These are phyloP conservation scores for Hydrangea macrophylla DNA, from an alignment of 148 eudicot genomes.

Conservation along the genomic window DNA sequence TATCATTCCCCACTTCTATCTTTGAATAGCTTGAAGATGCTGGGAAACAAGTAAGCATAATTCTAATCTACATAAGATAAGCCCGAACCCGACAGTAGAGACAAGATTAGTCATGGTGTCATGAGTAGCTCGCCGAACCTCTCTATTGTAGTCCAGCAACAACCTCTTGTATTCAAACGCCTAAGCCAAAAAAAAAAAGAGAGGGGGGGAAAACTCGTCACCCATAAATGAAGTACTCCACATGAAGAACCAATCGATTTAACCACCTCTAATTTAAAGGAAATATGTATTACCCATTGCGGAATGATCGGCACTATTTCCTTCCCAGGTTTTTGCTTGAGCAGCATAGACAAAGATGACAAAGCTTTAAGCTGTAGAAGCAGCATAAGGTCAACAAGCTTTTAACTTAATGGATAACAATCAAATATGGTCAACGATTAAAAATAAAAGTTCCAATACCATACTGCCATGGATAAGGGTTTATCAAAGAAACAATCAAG, in stretches of 20 bases:
- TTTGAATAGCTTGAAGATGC: not conserved
- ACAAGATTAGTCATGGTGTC: conserved; percentile 83
- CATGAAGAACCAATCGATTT: not conserved
- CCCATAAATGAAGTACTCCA: not conserved
- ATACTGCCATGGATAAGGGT: not conserved
- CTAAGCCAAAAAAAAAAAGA: conserved; percentile 32
- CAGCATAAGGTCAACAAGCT: conserved; percentile 13
- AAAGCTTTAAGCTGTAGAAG: conserved; percentile 81
- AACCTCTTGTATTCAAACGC: conserved; percentile 94
- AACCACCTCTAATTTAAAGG: not conserved
- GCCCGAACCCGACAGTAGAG: conserved; percentile 56
- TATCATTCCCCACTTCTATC: not conserved
- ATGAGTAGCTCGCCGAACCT: conserved; percentile 90
- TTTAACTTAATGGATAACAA: not conserved
- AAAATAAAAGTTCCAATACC: not conserved
- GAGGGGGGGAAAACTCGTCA: conserved; percentile 9
- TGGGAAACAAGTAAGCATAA: conserved; percentile 9
- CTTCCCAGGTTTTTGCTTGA: conserved; percentile 74
- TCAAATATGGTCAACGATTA: not conserved
- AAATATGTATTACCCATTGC: conserved; percentile 70
- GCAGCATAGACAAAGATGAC: conserved; percentile 55
- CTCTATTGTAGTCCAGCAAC: conserved; percentile 87
- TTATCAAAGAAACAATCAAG: not conserved
- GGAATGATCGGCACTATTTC: conserved; percentile 70
- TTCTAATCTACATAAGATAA: conserved; percentile 19